These are phyloP conservation scores for Aspergillus calidoustus DNA, from an alignment of 2,329 filamentous ascomycete species.

Conservation along the genomic window DNA sequence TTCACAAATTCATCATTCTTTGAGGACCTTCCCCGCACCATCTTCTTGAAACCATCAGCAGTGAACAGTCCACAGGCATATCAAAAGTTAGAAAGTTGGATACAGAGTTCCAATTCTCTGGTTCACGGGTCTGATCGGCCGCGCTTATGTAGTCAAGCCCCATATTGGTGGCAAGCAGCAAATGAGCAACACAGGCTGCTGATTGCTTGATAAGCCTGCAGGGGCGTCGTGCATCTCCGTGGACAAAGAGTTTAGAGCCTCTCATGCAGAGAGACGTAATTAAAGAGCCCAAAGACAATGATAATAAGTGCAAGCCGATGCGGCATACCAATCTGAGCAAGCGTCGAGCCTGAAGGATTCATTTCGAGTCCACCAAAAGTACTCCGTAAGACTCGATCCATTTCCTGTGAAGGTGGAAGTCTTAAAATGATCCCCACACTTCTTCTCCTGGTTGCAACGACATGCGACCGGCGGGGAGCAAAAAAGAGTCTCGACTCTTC, in stretches of 20 bases:
- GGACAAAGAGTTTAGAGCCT: neutral
- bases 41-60: neutral
- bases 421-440: neutral
- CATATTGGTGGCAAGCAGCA: neutral
- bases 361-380: neutral
- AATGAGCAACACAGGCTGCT: neutral
- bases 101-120: slow-evolving; percentile 5
- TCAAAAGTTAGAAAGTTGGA: neutral
- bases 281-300: neutral
- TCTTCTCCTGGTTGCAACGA: neutral
- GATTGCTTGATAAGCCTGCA: neutral
- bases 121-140: slow-evolving; percentile 8
- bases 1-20: neutral
- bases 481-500: neutral
- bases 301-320: neutral
- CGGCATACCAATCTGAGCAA: slow-evolving; percentile 4
- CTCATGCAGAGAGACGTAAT: neutral
- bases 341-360: neutral
- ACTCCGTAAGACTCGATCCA: neutral
- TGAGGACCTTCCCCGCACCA: neutral
- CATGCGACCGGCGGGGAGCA: neutral
- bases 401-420: slow-evolving; percentile 7
- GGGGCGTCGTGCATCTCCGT: neutral
- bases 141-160: neutral
- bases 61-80: neutral